phyloP scores from a whole-genome alignment of 2,329 filamentous ascomycete species.

The Aureobasidium mangrovei region DNA sequence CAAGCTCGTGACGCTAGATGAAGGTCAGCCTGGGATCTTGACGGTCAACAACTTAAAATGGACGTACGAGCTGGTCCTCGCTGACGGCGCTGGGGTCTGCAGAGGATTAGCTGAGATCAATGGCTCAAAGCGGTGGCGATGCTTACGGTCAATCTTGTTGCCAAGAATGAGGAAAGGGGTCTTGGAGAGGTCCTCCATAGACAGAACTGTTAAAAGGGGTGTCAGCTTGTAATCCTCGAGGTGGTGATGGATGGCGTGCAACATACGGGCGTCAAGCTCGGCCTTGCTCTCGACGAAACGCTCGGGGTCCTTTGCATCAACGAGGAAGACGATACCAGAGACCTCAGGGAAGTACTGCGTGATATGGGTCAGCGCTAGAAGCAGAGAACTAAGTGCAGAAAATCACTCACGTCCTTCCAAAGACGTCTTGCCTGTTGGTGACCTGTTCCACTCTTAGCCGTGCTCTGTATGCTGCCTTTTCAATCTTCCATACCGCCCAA shows the following conservation, averaged over 20 bases:
- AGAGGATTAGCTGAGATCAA: neutral
- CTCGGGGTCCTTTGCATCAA: slow-evolving; percentile 95
- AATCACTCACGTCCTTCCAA: slow-evolving; percentile 61
- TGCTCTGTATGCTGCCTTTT: neutral
- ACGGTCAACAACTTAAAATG: neutral
- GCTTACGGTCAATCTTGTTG: slow-evolving; percentile 85
- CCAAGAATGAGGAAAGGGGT: slow-evolving; percentile 93
- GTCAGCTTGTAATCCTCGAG: neutral
- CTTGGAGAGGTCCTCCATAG: slow-evolving; percentile 94
- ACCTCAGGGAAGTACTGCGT: slow-evolving; percentile 79
- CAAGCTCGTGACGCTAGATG: slow-evolving; percentile 63
- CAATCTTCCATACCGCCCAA: slow-evolving; percentile 53
- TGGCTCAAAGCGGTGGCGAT: neutral
- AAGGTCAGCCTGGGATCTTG: neutral
- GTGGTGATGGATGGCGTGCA: neutral
- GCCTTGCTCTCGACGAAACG: slow-evolving; percentile 90
- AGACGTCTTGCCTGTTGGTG: slow-evolving; percentile 91
- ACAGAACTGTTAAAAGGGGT: slow-evolving; percentile 52
- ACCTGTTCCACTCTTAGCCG: slow-evolving; percentile 10
- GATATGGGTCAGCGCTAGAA: neutral
- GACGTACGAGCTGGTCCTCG: slow-evolving; percentile 62
- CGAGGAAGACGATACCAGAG: slow-evolving; percentile 92
- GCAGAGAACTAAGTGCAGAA: neutral
- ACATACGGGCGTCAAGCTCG: slow-evolving; percentile 64
- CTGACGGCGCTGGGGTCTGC: slow-evolving; percentile 76